Evolutionary conservation across 495 filamentous ascomycete genomes (phyloP), one percentile per base, ranked within the genome.

Genomic region (Cercophora sp.): DNA sequence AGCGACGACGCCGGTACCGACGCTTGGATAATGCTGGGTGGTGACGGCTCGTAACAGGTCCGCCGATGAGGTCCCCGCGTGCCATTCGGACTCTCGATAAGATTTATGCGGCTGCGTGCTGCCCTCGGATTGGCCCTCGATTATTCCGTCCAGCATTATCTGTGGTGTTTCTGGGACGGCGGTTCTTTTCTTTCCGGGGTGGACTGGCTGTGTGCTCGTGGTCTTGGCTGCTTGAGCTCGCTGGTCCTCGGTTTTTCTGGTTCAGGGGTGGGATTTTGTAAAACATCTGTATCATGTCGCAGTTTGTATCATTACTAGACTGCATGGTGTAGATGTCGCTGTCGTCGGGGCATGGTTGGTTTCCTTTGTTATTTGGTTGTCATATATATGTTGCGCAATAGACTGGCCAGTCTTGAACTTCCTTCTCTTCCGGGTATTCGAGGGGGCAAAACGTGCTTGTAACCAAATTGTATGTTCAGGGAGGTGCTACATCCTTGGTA

Each of bases 31-130:
- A 58, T 73, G 59, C 63, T 76, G 60, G 67, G 66, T 43, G 52
- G 27, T 44, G 69, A 70, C 66, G 73, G 68, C 72, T 75, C 62
- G 72, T 66, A 76, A 63, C 73, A 76, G 68, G 65, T 76, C 69
- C 68, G 66, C 69, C 55, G 26, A 62, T 50, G 63, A 61, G 63
- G 57, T 56, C 61, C 65, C 62, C 53, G 67, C 62, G n/a, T n/a
- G n/a, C n/a, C n/a, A n/a, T n/a, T n/a, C n/a, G n/a, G n/a, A n/a
- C n/a, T n/a, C 60, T 64, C 63, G 67, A 62, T 52, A 36, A 23
- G 15, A 40, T 27, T 45, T 54, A 29, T 32, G 57, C 34, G 52
- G 53, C 56, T 45, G 52, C 37, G 47, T 24, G 55, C 61, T 65
- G 58, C 54, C 56, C 58, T 49, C 64, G 65, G 67, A 71, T 58